Evolutionary conservation across 345 rosid species (phyloP), one percentile per base, ranked within the genome.

Genomic region (Populus tremula): DNA sequence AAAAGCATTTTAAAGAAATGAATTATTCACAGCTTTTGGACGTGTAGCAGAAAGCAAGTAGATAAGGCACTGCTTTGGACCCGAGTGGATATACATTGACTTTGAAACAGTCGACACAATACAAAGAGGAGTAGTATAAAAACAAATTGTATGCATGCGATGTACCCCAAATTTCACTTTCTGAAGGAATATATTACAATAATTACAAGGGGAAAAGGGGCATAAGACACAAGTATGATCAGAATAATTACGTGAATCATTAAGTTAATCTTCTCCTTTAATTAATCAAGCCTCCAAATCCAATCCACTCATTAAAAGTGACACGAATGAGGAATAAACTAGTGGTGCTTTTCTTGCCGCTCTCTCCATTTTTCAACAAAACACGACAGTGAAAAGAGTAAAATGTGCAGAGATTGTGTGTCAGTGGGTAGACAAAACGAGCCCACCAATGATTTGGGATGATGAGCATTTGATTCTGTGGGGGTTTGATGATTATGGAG

Each of bases 361-460:
- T 62, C 27, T 9, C 10, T 41, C 23, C 23, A 62, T 23, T 23
- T 62, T 1, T 20, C 12, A 62, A 62, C 66, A 23, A 62, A n/a
- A 62, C 14, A 62, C 29, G 66, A 62, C 27, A 4, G 5, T 23
- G 81, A 79, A 76, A 86, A 77, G 79, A 75, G 87, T 43, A 59
- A 2, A 21, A n/a, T 21, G 76, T 29, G 72, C 18, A 27, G 18
- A 45, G 62, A 1, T 27, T 43, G 67, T 13, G 36, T 0, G 36
- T 33, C 36, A 33, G 31, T 27, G 67, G 5, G 39, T 71, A 45
- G 78, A 80, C 81, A 85, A 4, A 36, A 59, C 56, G 86, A 85
- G 79, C 79, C 89, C 88, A 80, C 85, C 83, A 88, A 88, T 90
- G 88, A 90, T 90, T 87, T 90, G 78, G 88, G 82, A 81, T 80